Evolutionary conservation across 257 asterid genomes (phyloP).

Genomic region (Nicotiana tomentosiformis): DNA sequence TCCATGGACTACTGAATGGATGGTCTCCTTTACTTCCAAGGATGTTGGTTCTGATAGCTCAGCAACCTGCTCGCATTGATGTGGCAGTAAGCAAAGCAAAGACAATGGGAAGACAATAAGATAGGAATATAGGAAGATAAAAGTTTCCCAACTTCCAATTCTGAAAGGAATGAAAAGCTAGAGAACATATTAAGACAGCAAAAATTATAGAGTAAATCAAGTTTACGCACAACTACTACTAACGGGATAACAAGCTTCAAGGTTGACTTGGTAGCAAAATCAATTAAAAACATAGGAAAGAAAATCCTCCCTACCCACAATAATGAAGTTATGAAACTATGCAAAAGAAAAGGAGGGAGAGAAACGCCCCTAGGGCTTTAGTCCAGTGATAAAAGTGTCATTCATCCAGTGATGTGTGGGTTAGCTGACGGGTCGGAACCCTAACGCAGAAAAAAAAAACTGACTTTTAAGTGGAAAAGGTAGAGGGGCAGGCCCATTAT

Average conservation of each 20-base stretch:
- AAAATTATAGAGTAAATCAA: not conserved
- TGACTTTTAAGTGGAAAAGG: not conserved
- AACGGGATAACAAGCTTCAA: not conserved
- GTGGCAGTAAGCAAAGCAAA: not conserved
- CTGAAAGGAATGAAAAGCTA: not conserved
- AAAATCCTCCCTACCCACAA: not conserved
- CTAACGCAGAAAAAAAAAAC: not conserved
- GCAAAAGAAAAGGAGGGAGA: not conserved
- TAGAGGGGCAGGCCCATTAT: not conserved
- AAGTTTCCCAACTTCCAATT: not conserved
- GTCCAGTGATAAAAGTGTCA: not conserved
- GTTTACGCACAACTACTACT: not conserved
- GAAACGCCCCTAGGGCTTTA: not conserved
- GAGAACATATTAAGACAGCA: not conserved
- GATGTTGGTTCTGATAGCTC: slow-evolving; percentile 93
- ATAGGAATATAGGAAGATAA: not conserved
- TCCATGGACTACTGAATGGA: slow-evolving; percentile 88
- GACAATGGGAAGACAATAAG: not conserved
- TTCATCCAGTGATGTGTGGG: not conserved
- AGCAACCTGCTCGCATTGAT: slow-evolving; percentile 50
- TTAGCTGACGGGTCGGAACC: not conserved
- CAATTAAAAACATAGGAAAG: not conserved
- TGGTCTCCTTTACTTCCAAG: slow-evolving; percentile 60
- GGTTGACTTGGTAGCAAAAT: not conserved
- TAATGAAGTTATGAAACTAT: not conserved